These are phyloP conservation scores for Termitomyces sp. DNA, from an alignment of 1,284 basidiomycete species.

Conservation along the genomic window DNA sequence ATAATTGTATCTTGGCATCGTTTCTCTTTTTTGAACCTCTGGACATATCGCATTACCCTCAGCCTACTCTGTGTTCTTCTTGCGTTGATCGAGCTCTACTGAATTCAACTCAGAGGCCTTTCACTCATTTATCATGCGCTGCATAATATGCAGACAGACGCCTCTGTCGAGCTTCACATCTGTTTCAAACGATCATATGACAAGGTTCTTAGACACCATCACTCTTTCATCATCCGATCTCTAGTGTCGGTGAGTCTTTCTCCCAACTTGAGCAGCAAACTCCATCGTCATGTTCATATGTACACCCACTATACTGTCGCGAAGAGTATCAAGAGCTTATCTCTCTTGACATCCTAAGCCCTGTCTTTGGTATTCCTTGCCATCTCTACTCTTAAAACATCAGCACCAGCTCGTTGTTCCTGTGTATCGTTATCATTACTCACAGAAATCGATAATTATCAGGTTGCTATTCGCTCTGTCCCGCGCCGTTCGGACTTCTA, in stretches of 20 bases:
- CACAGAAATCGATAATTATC: not conserved
- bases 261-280: not conserved
- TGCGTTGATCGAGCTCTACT: not conserved
- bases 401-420: not conserved
- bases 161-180: constrained; percentile 65
- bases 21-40: not conserved
- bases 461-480: constrained; percentile 93
- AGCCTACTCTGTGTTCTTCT: constrained; percentile 3
- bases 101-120: constrained; percentile 52
- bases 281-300: not conserved
- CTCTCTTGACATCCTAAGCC: not conserved
- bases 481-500: constrained; percentile 88
- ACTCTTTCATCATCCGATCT: constrained; percentile 80
- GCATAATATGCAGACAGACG: constrained; percentile 69
- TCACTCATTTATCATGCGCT: constrained; percentile 82
- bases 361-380: constrained; percentile 3
- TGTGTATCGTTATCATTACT: not conserved
- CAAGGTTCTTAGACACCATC: constrained; percentile 75
- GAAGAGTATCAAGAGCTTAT: not conserved
- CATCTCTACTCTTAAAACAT: not conserved
- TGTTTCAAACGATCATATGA: constrained; percentile 91
- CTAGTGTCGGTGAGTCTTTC: constrained; percentile 72
- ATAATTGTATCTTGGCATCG: not conserved
- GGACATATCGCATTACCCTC: not conserved
- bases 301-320: not conserved